Base-by-base conservation (phyloP, 345 rosid species). In the Luvunga scandens region DNA sequence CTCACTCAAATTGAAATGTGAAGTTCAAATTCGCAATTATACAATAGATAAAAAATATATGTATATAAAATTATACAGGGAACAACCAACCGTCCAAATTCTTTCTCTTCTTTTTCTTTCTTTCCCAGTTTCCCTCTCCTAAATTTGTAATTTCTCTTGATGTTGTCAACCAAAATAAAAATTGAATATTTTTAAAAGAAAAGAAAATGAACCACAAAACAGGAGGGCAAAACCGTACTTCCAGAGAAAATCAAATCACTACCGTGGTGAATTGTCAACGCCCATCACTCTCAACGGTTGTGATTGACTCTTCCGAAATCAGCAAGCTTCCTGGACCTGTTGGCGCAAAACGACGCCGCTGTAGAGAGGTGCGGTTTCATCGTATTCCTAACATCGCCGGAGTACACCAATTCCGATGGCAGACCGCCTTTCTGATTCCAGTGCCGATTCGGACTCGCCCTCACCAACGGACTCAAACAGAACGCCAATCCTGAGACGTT, bases 391-490 rank as follows among this genome's bases (percentile, higher is more conserved):
- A 81, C 4, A 34, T 95, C 97, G 1, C 90, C 88, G 57, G 92
- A 68, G 27, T 66, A 79, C 18, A 86, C 82, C 50, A 83, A 56
- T 9, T 92, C 98, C 71, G 94, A 81, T 61, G 84, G 82, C 70
- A 85, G 60, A 0, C 86, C 87, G 4, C 84, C 86, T 83, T 87
- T 91, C 82, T 91, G 89, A 63, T 73, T 89, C 90, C 94, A 86
- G 25, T 85, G 85, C 73, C 85, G 81, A 77, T 80, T 86, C n/a
- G 98, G 99, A 79, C 97, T 97, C 48, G 94, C 88, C 82, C 99
- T 88, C 69, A 94, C 94, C 24, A 97, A 82, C 38, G 99, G 99
- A 79, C 97, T 94, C 84, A 96, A 78, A 81, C 98, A 96, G 81
- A 96, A 91, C 36, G 89, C 83, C 72, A 94, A 83, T 34, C 91